Conservation (phyloP, 352 stramenopile genomes). For the Globisporangium camurandrum region DNA sequence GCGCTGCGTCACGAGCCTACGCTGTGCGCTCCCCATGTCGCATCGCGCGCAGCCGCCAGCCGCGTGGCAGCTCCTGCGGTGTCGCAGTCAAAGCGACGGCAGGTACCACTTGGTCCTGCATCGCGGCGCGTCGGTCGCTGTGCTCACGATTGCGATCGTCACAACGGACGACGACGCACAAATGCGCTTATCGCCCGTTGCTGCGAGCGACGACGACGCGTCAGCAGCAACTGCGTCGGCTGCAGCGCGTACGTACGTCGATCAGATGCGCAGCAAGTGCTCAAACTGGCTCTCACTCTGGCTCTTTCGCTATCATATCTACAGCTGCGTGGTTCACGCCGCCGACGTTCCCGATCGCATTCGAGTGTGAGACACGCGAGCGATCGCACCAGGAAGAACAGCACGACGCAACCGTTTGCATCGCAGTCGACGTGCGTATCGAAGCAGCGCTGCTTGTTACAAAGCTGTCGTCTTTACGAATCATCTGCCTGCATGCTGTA, state of each 20-base stretch:
- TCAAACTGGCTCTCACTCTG: conserved; percentile 14
- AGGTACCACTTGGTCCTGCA: conserved; percentile 48
- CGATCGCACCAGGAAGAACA: background rate
- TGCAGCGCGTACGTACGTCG: background rate
- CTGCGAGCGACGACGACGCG: too few relatives aligned
- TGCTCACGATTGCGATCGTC: conserved; percentile 23
- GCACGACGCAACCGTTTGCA: background rate
- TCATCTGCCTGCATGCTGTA: background rate
- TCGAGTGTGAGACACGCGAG: conserved; percentile 8
- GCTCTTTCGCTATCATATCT: background rate
- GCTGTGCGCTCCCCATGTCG: conserved; percentile 27
- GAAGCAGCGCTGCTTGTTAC: too few relatives aligned
- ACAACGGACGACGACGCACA: conserved; percentile 4
- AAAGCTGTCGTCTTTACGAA: background rate
- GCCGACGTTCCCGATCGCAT: conserved; percentile 31
- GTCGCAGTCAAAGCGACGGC: conserved; percentile 1
- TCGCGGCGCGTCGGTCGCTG: conserved; percentile 24
- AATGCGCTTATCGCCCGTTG: background rate
- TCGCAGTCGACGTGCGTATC: conserved; percentile 17
- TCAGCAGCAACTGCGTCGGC: too few relatives aligned
- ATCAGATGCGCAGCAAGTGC: conserved; percentile 16
- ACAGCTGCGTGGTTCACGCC: conserved; percentile 33
- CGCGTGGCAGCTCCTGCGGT: conserved; percentile 42
- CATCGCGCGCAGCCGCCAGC: conserved; percentile 19
- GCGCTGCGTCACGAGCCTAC: conserved; percentile 18